Conservation (phyloP, 139 green algal genomes). For the Tetraselmis chui region DNA sequence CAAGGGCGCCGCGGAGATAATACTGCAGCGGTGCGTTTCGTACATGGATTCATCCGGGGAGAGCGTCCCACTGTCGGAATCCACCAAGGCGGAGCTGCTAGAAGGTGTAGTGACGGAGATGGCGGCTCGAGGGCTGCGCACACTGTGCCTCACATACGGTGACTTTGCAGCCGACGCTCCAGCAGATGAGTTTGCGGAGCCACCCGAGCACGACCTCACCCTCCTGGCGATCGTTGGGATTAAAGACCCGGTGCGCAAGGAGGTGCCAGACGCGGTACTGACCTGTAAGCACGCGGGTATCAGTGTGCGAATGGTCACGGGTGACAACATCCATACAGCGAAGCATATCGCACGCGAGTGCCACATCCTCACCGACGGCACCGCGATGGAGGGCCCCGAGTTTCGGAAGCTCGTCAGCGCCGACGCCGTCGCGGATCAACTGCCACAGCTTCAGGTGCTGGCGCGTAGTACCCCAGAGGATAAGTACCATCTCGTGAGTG, state of each 20-base stretch:
- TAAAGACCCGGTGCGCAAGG: constrained; percentile 43
- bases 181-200: constrained; percentile 49
- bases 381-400: constrained; percentile 32
- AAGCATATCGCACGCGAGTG: too few relatives aligned
- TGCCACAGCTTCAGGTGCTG: constrained; percentile 74
- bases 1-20: constrained; percentile 93
- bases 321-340: constrained; percentile 95
- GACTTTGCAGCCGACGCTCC: constrained; percentile 46
- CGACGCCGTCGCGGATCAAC: constrained; percentile 50
- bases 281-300: constrained; percentile 81
- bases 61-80: too few relatives aligned
- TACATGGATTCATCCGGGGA: too few relatives aligned
- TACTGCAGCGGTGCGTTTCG: too few relatives aligned
- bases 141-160: too few relatives aligned
- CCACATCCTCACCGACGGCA: constrained; percentile 29
- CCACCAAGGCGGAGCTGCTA: constrained; percentile 50
- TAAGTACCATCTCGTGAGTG: constrained; percentile 80
- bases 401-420: constrained; percentile 43
- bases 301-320: constrained; percentile 94
- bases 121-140: constrained; percentile 76
- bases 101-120: constrained; percentile 48
- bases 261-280: constrained; percentile 67
- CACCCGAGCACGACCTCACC: constrained; percentile 43
- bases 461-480: constrained; percentile 84
- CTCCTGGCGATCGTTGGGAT: constrained; percentile 37